Evolutionary conservation across 768 basidiomycete genomes (phyloP).

Genomic region (Leccinum disarticulatum): DNA sequence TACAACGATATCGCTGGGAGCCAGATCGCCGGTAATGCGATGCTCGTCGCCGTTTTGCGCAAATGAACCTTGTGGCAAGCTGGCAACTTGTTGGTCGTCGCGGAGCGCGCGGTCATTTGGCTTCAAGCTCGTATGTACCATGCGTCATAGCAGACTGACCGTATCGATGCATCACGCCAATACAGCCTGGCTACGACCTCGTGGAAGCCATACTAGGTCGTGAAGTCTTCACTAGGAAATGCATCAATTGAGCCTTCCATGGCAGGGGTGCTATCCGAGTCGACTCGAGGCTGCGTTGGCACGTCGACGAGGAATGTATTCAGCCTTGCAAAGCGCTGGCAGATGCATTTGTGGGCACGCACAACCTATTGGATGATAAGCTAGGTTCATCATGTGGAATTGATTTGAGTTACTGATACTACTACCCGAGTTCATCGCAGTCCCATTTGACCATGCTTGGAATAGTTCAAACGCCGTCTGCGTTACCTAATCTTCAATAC

Average conservation of each 20-base stretch:
- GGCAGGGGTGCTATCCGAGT: too few species aligned
- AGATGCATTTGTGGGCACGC: not conserved
- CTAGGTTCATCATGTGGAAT: not conserved
- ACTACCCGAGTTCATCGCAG: not conserved
- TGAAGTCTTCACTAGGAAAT: too few species aligned
- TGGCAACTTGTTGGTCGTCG: too few species aligned
- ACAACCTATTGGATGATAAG: not conserved
- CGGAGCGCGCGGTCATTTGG: not conserved
- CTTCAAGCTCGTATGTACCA: not conserved
- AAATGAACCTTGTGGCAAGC: not conserved
- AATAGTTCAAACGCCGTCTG: not conserved
- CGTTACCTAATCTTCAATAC: not conserved
- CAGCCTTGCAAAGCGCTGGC: not conserved
- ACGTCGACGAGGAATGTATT: not conserved
- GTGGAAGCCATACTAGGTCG: not conserved
- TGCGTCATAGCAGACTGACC: not conserved
- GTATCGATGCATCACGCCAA: not conserved
- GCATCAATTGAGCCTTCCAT: too few species aligned
- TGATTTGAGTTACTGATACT: not conserved
- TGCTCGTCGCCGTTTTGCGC: not conserved
- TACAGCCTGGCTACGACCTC: not conserved
- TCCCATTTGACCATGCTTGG: not conserved
- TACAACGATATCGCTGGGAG: not conserved
- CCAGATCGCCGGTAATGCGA: not conserved
- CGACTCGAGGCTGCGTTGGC: not conserved